Conservation (phyloP, 306 rosid genomes). For the Citrullus colocynthis region DNA sequence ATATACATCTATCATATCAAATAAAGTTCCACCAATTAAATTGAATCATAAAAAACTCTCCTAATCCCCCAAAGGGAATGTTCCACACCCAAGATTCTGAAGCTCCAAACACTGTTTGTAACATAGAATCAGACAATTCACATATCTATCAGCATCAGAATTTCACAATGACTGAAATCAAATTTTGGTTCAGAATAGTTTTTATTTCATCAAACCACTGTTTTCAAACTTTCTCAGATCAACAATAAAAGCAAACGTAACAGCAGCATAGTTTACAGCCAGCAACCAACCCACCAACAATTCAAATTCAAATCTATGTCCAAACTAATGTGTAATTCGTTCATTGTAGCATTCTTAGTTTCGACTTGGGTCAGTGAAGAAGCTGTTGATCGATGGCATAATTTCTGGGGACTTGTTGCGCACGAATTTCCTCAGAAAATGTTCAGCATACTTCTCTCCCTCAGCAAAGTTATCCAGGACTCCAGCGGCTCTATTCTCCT, state of each 20-base stretch:
- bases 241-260: background rate
- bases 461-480: slow-evolving; percentile 66
- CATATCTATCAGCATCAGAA: background rate
- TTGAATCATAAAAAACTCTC: background rate
- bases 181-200: background rate
- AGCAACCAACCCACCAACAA: background rate
- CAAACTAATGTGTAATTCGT: background rate
- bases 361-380: slow-evolving; percentile 55
- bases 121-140: background rate
- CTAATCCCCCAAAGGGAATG: background rate
- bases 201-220: background rate
- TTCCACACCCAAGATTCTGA: background rate
- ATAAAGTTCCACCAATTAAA: background rate
- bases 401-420: slow-evolving; percentile 65
- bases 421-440: slow-evolving; percentile 47
- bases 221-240: background rate
- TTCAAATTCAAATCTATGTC: slow-evolving; percentile 3
- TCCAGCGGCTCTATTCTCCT: slow-evolving; percentile 77
- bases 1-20: background rate
- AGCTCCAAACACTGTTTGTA: background rate
- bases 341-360: slow-evolving; percentile 23
- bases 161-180: background rate
- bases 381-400: slow-evolving; percentile 60
- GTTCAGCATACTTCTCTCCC: slow-evolving; percentile 71
- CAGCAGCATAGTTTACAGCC: background rate